Evolutionary conservation across 805 yeast genomes (phyloP), one percentile per base, ranked within the genome.

Genomic region (Maudiozyma pseudohumilis): DNA sequence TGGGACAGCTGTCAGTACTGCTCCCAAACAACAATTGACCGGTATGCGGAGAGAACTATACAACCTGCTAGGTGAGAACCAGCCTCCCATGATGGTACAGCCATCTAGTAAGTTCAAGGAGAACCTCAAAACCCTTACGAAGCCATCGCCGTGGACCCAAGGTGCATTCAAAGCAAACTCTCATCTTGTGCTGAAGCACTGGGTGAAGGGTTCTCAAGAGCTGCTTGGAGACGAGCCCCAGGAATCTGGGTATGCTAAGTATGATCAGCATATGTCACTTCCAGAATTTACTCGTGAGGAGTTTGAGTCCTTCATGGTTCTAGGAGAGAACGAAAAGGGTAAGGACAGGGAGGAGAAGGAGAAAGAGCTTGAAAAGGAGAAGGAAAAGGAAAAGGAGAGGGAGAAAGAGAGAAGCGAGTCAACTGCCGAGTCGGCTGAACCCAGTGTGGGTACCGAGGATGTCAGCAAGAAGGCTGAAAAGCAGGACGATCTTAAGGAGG

Each of bases 41-140:
- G 95, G 95, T 19, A 81, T 89, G 75, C 88, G 84, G 44, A 72
- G 97, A 48, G 98, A 92, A 56, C 65, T 92, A 38, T 88, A 81
- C 59, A 82, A 81, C 46, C 68, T 94, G 37, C 65, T 92, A 29
- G 98, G 99, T 5, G 88, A 92, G 28, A 86, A 86, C 57, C 77
- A 94, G 2, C 96, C 98, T 1, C 88, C 97, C 0, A 74, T 72
- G 6, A 71, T 70, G n/a, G 72, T 71, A n/a, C 66, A 68, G 36
- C 46, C 50, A 3, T 59, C 63, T n/a, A 63, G 54, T 20, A 62
- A 75, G 44, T 77, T 77, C 52, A 80, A 79, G 45, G 84, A 78
- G 41, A 71, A 75, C 47, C 67, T 84, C 36, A 74, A 74, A 40
- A 66, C 75, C 48, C 63, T 64, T 30, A 68, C 72, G 15, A 80